These are phyloP conservation scores for Pichia occidentalis DNA, from an alignment of 805 yeast species.

Conservation along the genomic window DNA sequence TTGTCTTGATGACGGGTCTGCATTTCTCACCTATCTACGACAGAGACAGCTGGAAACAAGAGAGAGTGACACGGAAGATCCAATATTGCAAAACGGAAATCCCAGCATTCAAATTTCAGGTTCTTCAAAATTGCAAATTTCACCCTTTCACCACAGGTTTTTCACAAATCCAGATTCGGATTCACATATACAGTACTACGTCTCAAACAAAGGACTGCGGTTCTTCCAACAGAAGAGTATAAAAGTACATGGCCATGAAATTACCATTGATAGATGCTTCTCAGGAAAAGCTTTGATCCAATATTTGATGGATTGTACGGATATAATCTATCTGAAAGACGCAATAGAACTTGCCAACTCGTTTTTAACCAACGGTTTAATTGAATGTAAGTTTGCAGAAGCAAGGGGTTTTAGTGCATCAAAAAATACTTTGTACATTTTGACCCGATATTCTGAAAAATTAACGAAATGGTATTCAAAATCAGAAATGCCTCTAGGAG, in stretches of 20 bases:
- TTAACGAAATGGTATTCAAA: slow-evolving; percentile 21
- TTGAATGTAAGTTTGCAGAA: slow-evolving; percentile 30
- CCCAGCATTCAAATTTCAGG: not conserved
- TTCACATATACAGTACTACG: slow-evolving; percentile 73
- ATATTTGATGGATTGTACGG: slow-evolving; percentile 90
- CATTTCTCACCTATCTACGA: slow-evolving; percentile 20
- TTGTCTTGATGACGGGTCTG: slow-evolving; percentile 12
- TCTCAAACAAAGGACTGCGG: slow-evolving; percentile 58
- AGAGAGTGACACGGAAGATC: not conserved
- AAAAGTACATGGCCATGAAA: slow-evolving; percentile 13
- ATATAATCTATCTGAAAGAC: slow-evolving; percentile 46
- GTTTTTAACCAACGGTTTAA: slow-evolving; percentile 41
- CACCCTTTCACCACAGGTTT: slow-evolving; percentile 69
- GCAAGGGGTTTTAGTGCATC: slow-evolving; percentile 21
- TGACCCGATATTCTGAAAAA: too few relatives aligned
- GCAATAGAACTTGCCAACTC: slow-evolving; percentile 47
- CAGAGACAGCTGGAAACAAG: slow-evolving; percentile 16
- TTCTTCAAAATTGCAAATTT: slow-evolving; percentile 17
- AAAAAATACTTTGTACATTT: slow-evolving; percentile 20
- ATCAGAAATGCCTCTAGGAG: not conserved
- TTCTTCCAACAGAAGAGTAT: slow-evolving; percentile 37
- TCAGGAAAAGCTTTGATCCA: slow-evolving; percentile 76
- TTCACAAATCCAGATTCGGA: slow-evolving; percentile 89
- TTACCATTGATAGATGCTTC: slow-evolving; percentile 43
- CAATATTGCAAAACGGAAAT: not conserved